Percentiles rank a stretch among this genome's conserved stretches.
Conservation (phyloP, 805 yeast genomes). For the Pichia pseudocactophila region DNA sequence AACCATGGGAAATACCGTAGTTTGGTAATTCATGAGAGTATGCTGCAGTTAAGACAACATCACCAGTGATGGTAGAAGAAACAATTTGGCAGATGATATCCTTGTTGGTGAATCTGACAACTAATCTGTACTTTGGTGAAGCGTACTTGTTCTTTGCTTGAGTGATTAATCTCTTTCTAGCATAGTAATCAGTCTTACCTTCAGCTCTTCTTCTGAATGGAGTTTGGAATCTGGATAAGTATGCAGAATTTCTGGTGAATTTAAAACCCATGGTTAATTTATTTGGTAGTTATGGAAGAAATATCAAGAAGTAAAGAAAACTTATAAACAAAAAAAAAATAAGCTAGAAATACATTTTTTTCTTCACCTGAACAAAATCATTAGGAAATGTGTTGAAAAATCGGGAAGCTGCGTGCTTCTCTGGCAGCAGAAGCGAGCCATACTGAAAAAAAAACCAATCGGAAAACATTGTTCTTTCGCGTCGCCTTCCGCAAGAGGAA, state of each 20-base stretch:
- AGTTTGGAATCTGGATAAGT: slow-evolving; percentile 99
- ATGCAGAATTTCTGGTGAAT: slow-evolving; percentile 74
- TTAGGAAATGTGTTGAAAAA: too few relatives aligned
- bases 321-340: not conserved
- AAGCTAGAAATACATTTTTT: not conserved
- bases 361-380: not conserved
- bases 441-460: not conserved
- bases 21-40: slow-evolving; percentile 98
- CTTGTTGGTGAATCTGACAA: slow-evolving; percentile 99
- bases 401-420: too few relatives aligned
- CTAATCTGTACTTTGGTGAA: slow-evolving; percentile 99
- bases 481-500: not conserved
- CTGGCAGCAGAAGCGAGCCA: not conserved
- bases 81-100: slow-evolving; percentile 97
- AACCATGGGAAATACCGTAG: slow-evolving; percentile 96
- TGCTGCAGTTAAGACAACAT: slow-evolving; percentile 92
- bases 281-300: not conserved
- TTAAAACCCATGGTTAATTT: slow-evolving; percentile 56
- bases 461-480: not conserved
- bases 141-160: slow-evolving; percentile 99
- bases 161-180: slow-evolving; percentile 98
- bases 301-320: not conserved
- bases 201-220: slow-evolving; percentile 99
- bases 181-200: slow-evolving; percentile 99
- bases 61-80: slow-evolving; percentile 96